phyloP scores from a whole-genome alignment of 2,329 filamentous ascomycete species.

The Phaeomoniella chlamydospora region DNA sequence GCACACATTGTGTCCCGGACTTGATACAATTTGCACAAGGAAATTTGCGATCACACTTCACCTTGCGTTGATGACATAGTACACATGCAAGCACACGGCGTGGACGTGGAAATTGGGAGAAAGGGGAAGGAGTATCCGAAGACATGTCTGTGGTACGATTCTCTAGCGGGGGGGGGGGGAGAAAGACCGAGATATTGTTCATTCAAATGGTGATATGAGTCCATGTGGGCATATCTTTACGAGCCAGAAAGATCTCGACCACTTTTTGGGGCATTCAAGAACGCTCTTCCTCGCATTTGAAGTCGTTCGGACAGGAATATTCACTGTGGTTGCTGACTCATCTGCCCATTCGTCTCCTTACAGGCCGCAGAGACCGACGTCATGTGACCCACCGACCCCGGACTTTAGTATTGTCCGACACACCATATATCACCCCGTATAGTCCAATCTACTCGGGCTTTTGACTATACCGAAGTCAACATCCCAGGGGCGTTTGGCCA shows the following conservation, averaged over 20 bases:
- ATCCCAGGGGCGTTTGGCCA: not conserved
- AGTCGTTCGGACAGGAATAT: too few relatives aligned
- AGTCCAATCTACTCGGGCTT: constrained; percentile 3
- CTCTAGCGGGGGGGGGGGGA: constrained; percentile 46
- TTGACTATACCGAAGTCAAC: constrained; percentile 2
- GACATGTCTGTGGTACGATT: too few relatives aligned
- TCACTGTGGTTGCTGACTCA: too few relatives aligned
- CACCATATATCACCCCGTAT: too few relatives aligned
- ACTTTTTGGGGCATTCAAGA: not conserved
- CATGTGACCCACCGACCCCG: constrained; percentile 2
- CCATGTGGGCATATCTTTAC: too few relatives aligned
- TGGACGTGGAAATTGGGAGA: constrained; percentile 4
- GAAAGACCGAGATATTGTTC: too few relatives aligned
- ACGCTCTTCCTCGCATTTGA: too few relatives aligned
- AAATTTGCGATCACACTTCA: constrained; percentile 3
- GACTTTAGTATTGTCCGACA: constrained; percentile 3
- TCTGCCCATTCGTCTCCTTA: too few relatives aligned
- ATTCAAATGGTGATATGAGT: too few relatives aligned
- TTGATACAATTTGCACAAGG: constrained; percentile 2
- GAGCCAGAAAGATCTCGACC: not conserved
- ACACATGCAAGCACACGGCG: constrained; percentile 2
- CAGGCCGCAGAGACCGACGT: not conserved
- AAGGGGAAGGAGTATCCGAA: too few relatives aligned
- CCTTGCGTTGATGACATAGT: constrained; percentile 2
- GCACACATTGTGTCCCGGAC: constrained; percentile 11